A percentile compares a stretch with the other conserved stretches of the same genome.
phyloP scores from a whole-genome alignment of 805 yeast genomes.

The Danielia reshetovae region DNA sequence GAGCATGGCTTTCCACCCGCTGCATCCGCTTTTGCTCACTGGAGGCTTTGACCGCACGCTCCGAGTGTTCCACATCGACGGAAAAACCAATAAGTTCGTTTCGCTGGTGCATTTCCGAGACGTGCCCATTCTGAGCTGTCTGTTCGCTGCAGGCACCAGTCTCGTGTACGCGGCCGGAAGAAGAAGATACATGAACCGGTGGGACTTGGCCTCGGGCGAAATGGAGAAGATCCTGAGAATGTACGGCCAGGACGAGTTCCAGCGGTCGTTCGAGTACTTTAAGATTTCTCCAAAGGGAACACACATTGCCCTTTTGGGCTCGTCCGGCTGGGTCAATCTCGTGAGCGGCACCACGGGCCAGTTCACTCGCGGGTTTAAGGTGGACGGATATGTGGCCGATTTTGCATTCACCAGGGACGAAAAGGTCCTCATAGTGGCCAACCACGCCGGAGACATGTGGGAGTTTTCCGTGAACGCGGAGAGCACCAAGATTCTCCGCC shows the following conservation, averaged over 20 bases:
- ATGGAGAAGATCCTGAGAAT: conserved; percentile 83
- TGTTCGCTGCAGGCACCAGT: conserved; percentile 47
- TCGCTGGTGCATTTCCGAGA: conserved; percentile 76
- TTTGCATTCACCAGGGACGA: conserved; percentile 59
- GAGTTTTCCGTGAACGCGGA: conserved; percentile 49
- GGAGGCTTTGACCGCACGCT: conserved; percentile 92
- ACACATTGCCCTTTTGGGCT: conserved; percentile 73
- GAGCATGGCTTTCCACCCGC: conserved; percentile 77
- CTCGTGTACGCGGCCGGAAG: conserved; percentile 84
- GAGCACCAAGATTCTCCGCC: conserved; percentile 37
- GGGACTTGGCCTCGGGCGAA: conserved; percentile 71
- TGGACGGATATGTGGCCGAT: conserved; percentile 84
- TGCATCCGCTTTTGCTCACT: conserved; percentile 76
- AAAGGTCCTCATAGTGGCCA: conserved; percentile 50
- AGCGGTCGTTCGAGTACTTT: conserved; percentile 84
- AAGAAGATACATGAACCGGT: conserved; percentile 84
- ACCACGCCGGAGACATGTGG: conserved; percentile 83
- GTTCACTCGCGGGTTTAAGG: conserved; percentile 81
- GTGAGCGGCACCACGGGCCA: conserved; percentile 76
- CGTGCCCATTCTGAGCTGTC: conserved; percentile 76
- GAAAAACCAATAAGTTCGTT: conserved; percentile 74
- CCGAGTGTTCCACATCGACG: conserved; percentile 86
- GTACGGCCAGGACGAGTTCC: conserved; percentile 87
- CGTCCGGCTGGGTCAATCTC: conserved; percentile 87
- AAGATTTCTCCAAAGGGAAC: conserved; percentile 69